Evolutionary conservation across 352 stramenopile genomes (phyloP).

Genomic region (Phytophthora ohioensis): DNA sequence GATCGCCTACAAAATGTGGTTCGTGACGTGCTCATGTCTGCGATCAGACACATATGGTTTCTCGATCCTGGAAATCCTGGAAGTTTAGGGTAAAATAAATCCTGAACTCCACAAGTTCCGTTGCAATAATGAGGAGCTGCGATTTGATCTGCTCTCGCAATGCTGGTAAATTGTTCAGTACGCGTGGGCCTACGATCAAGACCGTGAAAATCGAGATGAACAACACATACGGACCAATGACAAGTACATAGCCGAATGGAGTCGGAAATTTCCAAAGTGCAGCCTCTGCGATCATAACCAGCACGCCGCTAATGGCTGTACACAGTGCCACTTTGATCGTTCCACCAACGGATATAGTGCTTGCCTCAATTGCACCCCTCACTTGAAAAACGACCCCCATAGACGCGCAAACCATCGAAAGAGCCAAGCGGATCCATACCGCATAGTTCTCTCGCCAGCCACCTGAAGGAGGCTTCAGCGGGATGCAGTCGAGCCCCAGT

Average conservation of each 20-base stretch:
- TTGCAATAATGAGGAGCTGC: slow-evolving; percentile 16
- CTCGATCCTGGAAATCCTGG: too few relatives aligned
- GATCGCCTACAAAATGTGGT: too few relatives aligned
- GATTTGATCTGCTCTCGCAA: slow-evolving; percentile 12
- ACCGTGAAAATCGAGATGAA: slow-evolving; percentile 7
- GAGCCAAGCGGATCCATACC: slow-evolving; percentile 15
- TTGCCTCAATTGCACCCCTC: background rate
- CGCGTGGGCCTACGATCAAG: slow-evolving; percentile 1
- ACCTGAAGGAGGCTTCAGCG: slow-evolving; percentile 13
- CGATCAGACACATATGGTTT: too few relatives aligned
- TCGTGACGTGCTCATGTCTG: too few relatives aligned
- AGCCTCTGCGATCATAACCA: slow-evolving; percentile 5
- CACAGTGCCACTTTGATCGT: slow-evolving; percentile 4
- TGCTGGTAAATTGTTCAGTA: background rate
- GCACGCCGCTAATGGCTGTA: slow-evolving; percentile 6
- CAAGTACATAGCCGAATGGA: slow-evolving; percentile 26
- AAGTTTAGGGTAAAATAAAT: too few relatives aligned
- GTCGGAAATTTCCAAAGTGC: slow-evolving; percentile 28
- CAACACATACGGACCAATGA: slow-evolving; percentile 1
- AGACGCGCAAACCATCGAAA: slow-evolving; percentile 12
- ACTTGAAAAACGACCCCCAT: slow-evolving; percentile 13
- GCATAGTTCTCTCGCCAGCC: slow-evolving; percentile 18
- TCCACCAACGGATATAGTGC: slow-evolving; percentile 10
- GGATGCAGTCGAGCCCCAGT: slow-evolving; percentile 12
- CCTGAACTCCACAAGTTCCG: too few relatives aligned